Percentiles rank a stretch among this genome's conserved stretches.
Evolutionary conservation across 495 filamentous ascomycete genomes (phyloP).

Genomic region (Pseudoneurospora amorphoporcata): DNA sequence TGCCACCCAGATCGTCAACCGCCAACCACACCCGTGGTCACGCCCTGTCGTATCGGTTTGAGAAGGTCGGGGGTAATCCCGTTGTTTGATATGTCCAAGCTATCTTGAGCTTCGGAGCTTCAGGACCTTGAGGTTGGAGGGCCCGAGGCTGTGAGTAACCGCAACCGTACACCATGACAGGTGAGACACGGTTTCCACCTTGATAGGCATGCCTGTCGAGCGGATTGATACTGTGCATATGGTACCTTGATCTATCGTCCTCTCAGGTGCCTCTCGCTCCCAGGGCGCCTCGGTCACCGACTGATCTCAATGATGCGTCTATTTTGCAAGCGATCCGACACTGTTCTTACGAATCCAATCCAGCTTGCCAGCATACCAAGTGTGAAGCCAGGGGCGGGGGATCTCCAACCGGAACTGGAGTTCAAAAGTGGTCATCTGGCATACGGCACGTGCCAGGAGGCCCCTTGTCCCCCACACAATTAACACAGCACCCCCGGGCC

Average conservation of each 20-base stretch:
- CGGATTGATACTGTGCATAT: neutral
- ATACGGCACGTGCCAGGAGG: constrained; percentile 6
- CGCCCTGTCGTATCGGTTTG: neutral
- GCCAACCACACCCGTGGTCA: neutral
- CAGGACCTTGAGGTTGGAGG: neutral
- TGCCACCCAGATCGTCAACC: neutral
- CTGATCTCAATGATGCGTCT: neutral
- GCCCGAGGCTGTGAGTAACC: neutral
- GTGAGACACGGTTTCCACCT: neutral
- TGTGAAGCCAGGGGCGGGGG: constrained; percentile 1
- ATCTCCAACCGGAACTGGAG: constrained; percentile 1
- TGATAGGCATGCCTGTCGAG: neutral
- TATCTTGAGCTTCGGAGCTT: neutral
- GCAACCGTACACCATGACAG: neutral
- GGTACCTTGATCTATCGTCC: neutral
- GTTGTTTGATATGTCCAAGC: neutral
- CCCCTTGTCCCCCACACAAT: neutral
- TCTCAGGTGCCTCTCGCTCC: neutral
- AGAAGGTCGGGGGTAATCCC: neutral
- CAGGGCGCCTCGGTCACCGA: neutral
- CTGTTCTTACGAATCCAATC: neutral
- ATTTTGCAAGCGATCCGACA: neutral
- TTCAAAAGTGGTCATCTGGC: constrained; percentile 12
- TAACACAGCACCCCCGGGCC: neutral
- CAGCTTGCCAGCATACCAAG: constrained; percentile 7